Percentiles rank a stretch among this genome's conserved stretches.
These are phyloP conservation scores for Sporothrix humicola DNA, from an alignment of 2,329 filamentous ascomycete species.

Conservation along the genomic window DNA sequence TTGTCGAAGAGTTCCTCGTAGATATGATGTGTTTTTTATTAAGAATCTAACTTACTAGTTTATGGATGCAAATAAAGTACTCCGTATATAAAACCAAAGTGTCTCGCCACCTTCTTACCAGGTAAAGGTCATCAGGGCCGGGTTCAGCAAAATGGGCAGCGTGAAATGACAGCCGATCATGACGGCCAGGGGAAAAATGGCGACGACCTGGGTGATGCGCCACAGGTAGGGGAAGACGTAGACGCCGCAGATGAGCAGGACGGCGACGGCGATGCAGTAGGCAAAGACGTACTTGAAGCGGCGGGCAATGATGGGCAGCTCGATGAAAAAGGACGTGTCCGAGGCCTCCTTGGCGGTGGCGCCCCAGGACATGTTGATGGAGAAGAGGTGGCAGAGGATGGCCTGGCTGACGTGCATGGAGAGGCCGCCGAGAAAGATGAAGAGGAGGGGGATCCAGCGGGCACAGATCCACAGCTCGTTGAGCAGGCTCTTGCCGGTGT, in stretches of 20 bases:
- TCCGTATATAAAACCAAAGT: neutral
- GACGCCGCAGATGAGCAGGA: slow-evolving; percentile 49
- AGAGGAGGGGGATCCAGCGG: slow-evolving; percentile 63
- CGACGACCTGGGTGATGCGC: slow-evolving; percentile 73
- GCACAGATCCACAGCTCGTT: slow-evolving; percentile 63
- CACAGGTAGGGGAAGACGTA: slow-evolving; percentile 52
- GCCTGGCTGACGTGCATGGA: slow-evolving; percentile 82
- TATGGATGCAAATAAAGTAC: no score
- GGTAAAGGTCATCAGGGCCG: slow-evolving; percentile 79
- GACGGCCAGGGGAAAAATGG: slow-evolving; percentile 76
- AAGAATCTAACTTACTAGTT: no score
- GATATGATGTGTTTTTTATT: no score
- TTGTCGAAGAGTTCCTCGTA: no score
- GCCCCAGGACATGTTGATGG: slow-evolving; percentile 85
- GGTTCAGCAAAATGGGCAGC: slow-evolving; percentile 74
- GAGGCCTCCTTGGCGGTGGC: slow-evolving; percentile 83
- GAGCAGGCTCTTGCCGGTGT: slow-evolving; percentile 66
- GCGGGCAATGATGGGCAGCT: slow-evolving; percentile 77
- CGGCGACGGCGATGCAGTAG: slow-evolving; percentile 64
- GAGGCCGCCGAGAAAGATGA: slow-evolving; percentile 82
- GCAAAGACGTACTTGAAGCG: slow-evolving; percentile 77
- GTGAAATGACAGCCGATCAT: slow-evolving; percentile 72
- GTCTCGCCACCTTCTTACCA: slow-evolving; percentile 59
- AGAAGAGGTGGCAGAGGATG: slow-evolving; percentile 80
- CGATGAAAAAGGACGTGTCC: slow-evolving; percentile 77